Percentiles rank a stretch among this genome's conserved stretches.
phyloP scores from a whole-genome alignment of 352 stramenopile species.

The Phytophthora podocarpi region DNA sequence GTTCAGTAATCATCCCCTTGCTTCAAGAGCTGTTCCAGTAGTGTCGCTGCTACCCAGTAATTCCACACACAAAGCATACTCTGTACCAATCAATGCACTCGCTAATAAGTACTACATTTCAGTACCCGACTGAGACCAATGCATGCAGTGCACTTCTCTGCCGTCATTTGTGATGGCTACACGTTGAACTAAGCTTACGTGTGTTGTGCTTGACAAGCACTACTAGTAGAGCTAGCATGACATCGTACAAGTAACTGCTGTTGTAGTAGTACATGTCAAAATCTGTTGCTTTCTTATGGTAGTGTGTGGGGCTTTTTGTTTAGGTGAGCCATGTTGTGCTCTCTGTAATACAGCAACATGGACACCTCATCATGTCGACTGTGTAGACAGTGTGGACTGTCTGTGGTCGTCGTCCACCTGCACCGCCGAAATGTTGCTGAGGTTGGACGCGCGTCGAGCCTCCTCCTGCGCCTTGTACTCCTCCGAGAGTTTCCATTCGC shows the following conservation, averaged over 20 bases:
- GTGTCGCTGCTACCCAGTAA: conserved; percentile 4
- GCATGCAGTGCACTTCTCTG: neutral
- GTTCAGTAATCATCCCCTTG: conserved; percentile 23
- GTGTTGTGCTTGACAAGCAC: too few relatives aligned
- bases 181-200: too few relatives aligned
- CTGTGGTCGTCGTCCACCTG: conserved; percentile 53
- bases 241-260: too few relatives aligned
- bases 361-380: conserved; percentile 8
- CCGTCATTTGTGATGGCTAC: too few relatives aligned
- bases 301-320: too few relatives aligned
- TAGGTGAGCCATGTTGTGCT: too few relatives aligned
- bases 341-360: conserved; percentile 10
- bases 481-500: conserved; percentile 73
- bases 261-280: conserved; percentile 22
- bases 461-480: conserved; percentile 56
- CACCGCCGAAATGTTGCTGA: conserved; percentile 47
- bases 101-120: too few relatives aligned
- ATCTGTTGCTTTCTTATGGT: too few relatives aligned
- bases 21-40: neutral
- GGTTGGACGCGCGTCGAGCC: conserved; percentile 27
- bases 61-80: neutral
- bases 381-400: conserved; percentile 6
- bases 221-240: too few relatives aligned
- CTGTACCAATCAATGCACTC: conserved; percentile 21
- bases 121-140: neutral